Evolutionary conservation across 1,284 basidiomycete species (phyloP), one percentile per base, ranked within the genome.

Genomic region (Sphagnurus paluster): DNA sequence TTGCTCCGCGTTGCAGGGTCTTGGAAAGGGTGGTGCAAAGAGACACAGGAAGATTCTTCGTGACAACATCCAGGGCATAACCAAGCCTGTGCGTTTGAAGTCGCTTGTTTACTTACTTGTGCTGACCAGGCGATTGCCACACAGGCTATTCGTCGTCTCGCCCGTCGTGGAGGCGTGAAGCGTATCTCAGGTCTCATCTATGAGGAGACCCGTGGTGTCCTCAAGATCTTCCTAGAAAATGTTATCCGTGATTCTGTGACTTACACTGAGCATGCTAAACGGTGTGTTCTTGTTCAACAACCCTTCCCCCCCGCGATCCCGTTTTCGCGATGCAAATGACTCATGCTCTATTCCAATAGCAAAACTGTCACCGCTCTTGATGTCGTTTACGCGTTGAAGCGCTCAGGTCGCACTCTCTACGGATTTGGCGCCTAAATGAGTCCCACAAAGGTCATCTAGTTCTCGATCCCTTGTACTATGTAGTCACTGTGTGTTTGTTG

Each of bases 161-260:
- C 93, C 33, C 90, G 93, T 68, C 87, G 93, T 80, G 93, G 93
- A 66, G 91, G 91, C 85, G 91, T 93, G 62, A 93, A 94, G 77
- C 90, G 90, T 87, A 56, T 58, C 19, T 58, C 52, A 24, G 56
- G 56, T 11, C 49, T 58, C 35, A 56, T 56, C 17, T 56, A 58
- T 23, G 56, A 56, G 36, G 56, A 58, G 26, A 58, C 56, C 17
- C 53, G 56, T 24, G 56, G 56, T 35, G 56, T 57, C 26, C 41
- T 57, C 20, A 58, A 58, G 38, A 88, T 92, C 66, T 92, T 91
- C 79, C 74, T 89, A 46, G 82, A 87, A 69, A 83, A 80, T 53
- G 81, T 91, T 61, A 91, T 93, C 62, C 83, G 87, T 56, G 90
- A 93, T 72, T 92, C 90, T 36, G 91, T 93, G 61, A 94, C 91